Percentiles rank a stretch among this genome's conserved stretches.
Conservation (phyloP, 2,329 filamentous ascomycete species). For the Pseudomassariella vexata region DNA sequence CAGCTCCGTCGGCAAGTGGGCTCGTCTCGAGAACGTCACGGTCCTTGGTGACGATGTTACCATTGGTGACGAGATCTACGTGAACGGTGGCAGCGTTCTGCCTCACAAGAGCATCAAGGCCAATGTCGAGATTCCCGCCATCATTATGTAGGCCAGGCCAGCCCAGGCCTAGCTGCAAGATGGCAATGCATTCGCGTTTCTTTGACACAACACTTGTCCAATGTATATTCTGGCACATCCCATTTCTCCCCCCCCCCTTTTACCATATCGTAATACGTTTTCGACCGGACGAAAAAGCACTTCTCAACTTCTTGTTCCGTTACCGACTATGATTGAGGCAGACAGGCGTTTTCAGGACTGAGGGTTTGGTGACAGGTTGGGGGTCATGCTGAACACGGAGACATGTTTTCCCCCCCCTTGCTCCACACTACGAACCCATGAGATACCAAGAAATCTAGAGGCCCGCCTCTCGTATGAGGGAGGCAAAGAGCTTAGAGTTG, state of each 20-base stretch:
- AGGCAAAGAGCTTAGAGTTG: too few relatives aligned
- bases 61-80: conserved; percentile 96
- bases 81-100: conserved; percentile 91
- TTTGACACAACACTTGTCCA: conserved; percentile 3
- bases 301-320: conserved; percentile 6
- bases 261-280: conserved; percentile 9
- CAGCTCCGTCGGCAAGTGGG: conserved; percentile 92
- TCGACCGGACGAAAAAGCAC: conserved; percentile 7
- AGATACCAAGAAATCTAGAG: too few relatives aligned
- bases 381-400: too few relatives aligned
- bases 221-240: conserved; percentile 8
- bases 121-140: conserved; percentile 79
- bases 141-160: conserved; percentile 54
- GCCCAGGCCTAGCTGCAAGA: not conserved
- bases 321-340: conserved; percentile 9
- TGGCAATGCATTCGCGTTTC: not conserved
- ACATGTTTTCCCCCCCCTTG: too few relatives aligned
- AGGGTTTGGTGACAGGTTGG: too few relatives aligned
- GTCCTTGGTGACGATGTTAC: conserved; percentile 96
- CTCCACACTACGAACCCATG: too few relatives aligned
- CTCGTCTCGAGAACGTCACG: conserved; percentile 94
- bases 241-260: conserved; percentile 4
- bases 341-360: conserved; percentile 7
- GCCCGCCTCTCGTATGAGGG: too few relatives aligned
- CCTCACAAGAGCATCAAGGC: conserved; percentile 99